Conservation (phyloP, 345 rosid species). For the Camelina neglecta region DNA sequence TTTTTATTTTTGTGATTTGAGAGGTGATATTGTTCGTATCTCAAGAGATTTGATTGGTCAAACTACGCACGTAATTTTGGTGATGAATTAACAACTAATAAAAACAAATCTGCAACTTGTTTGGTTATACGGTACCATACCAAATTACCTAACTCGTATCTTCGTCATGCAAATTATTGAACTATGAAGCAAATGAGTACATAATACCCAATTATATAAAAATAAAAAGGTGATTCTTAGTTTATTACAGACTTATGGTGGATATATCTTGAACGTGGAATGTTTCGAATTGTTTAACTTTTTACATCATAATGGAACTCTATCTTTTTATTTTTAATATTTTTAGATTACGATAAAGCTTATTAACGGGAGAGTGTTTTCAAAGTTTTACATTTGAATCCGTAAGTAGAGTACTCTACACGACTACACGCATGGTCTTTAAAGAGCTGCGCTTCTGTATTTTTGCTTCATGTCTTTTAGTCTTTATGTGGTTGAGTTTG, state of each 20-base stretch:
- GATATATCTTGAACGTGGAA: constrained; percentile 28
- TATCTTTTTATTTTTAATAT: background rate
- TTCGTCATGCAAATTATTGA: constrained; percentile 36
- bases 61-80: constrained; percentile 42
- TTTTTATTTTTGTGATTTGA: constrained; percentile 35
- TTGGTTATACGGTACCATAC: constrained; percentile 20
- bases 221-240: constrained; percentile 1
- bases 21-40: constrained; percentile 24
- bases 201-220: background rate
- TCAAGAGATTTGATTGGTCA: constrained; percentile 39
- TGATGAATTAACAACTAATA: constrained; percentile 5
- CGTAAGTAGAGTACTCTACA: constrained; percentile 26
- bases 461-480: constrained; percentile 9
- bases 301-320: background rate
- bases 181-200: constrained; percentile 3
- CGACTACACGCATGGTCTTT: constrained; percentile 17
- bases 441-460: background rate
- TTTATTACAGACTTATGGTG: constrained; percentile 23
- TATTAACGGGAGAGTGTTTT: constrained; percentile 18
- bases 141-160: constrained; percentile 40
- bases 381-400: background rate
- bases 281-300: constrained; percentile 1
- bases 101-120: constrained; percentile 18
- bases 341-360: background rate
- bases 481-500: constrained; percentile 22